These are phyloP conservation scores for Penicillium daleae DNA, from an alignment of 495 filamentous ascomycete genomes.

Conservation along the genomic window DNA sequence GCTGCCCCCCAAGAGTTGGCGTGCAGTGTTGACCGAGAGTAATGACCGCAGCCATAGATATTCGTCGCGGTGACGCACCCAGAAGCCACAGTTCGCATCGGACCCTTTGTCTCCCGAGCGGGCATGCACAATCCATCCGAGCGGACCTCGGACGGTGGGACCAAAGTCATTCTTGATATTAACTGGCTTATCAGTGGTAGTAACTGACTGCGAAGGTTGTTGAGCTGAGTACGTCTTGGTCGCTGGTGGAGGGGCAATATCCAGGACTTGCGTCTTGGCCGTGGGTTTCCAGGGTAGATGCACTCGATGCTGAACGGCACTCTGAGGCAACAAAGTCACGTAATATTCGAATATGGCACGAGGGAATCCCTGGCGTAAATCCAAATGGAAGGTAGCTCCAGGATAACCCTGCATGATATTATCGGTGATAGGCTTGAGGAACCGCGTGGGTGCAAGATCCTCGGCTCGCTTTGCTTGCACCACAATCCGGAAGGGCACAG, in stretches of 20 bases:
- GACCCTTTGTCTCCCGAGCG: constrained; percentile 58
- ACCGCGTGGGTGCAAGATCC: constrained; percentile 35
- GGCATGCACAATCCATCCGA: constrained; percentile 53
- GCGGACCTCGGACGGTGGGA: constrained; percentile 42
- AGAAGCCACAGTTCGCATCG: constrained; percentile 59
- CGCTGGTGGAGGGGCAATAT: constrained; percentile 38
- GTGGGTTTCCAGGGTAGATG: constrained; percentile 45
- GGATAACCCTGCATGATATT: constrained; percentile 51
- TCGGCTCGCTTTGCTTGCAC: constrained; percentile 42
- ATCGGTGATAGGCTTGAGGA: constrained; percentile 43
- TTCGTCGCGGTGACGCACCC: constrained; percentile 51
- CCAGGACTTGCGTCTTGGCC: constrained; percentile 23
- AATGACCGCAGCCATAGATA: constrained; percentile 55
- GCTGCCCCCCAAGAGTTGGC: constrained; percentile 41
- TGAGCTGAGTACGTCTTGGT: constrained; percentile 39
- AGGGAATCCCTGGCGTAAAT: constrained; percentile 43
- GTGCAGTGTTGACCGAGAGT: constrained; percentile 43
- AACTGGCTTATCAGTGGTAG: constrained; percentile 17
- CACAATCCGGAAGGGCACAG: constrained; percentile 44
- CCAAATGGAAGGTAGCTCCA: constrained; percentile 46
- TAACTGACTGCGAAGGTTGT: constrained; percentile 34
- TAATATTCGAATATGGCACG: constrained; percentile 47
- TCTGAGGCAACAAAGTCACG: constrained; percentile 46
- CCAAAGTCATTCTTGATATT: constrained; percentile 39
- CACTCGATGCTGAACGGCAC: constrained; percentile 40